Conservation (phyloP, 768 basidiomycete genomes). For the Hysterangium stoloniferum region DNA sequence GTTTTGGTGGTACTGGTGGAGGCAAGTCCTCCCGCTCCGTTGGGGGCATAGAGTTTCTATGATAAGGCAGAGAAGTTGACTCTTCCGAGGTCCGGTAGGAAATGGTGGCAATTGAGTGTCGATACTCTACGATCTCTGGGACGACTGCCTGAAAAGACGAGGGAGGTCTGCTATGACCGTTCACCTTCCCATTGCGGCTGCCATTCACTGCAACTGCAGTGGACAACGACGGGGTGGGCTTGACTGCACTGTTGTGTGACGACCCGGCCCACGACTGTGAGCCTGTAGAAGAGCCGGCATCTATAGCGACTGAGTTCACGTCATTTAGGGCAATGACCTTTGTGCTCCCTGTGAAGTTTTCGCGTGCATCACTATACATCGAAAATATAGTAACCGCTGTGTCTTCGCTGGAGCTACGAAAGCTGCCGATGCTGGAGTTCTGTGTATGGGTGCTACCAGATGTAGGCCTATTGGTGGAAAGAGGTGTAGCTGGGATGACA, state of each 20-base stretch:
- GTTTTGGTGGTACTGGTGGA: background rate
- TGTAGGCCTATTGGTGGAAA: background rate
- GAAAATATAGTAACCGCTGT: constrained; percentile 81
- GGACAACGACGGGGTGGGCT: too few species aligned
- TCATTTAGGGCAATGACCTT: constrained; percentile 1
- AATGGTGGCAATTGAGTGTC: background rate
- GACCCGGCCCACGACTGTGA: background rate
- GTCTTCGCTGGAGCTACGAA: constrained; percentile 57
- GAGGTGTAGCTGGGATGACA: background rate
- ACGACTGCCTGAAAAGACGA: background rate
- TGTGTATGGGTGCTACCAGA: background rate
- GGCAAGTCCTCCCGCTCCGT: too few species aligned
- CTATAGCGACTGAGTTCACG: background rate
- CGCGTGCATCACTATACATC: constrained; percentile 61
- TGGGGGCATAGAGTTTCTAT: background rate
- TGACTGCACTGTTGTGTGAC: background rate
- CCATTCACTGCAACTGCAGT: too few species aligned
- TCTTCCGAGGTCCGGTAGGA: background rate
- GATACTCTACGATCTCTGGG: background rate
- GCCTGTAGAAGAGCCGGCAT: background rate
- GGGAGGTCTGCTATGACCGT: background rate
- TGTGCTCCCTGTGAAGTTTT: background rate
- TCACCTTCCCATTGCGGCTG: too few species aligned
- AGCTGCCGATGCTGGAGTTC: background rate
- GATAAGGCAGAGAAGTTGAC: constrained; percentile 4